These are phyloP conservation scores for Colletotrichum musicola DNA, from an alignment of 2,329 filamentous ascomycete species.

Conservation along the genomic window DNA sequence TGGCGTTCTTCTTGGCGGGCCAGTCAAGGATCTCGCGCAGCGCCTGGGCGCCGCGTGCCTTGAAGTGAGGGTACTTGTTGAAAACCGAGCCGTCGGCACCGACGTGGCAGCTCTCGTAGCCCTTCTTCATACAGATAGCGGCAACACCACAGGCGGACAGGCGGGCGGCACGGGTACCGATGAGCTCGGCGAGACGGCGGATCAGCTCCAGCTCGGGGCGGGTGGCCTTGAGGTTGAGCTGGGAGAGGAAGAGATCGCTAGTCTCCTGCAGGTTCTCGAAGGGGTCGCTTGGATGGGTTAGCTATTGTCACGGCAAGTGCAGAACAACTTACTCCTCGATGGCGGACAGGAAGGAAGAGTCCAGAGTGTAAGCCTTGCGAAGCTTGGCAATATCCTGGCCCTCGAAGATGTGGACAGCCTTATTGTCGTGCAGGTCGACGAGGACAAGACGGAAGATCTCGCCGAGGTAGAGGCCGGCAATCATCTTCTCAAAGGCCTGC, in stretches of 20 bases:
- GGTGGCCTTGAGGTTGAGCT: constrained; percentile 78
- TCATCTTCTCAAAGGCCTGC: constrained; percentile 98
- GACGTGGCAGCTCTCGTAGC: constrained; percentile 88
- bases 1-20: constrained; percentile 76
- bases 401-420: constrained; percentile 81
- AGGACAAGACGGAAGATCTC: constrained; percentile 93
- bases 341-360: constrained; percentile 91
- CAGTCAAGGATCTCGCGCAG: constrained; percentile 97
- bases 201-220: constrained; percentile 88
- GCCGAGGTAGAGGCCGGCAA: constrained; percentile 92
- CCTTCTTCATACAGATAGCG: constrained; percentile 97
- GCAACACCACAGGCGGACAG: constrained; percentile 95
- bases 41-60: constrained; percentile 88
- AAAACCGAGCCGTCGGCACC: constrained; percentile 98
- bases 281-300: constrained; percentile 73
- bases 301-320: constrained; percentile 2
- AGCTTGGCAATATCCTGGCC: constrained; percentile 84
- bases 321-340: constrained; percentile 81
- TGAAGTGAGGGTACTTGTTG: constrained; percentile 99
- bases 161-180: constrained; percentile 93
- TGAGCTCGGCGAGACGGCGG: constrained; percentile 90
- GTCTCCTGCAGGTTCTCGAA: constrained; percentile 96
- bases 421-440: constrained; percentile 85
- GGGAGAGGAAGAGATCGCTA: constrained; percentile 81
- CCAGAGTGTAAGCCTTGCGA: constrained; percentile 88